Conservation (phyloP, 2,329 filamentous ascomycete genomes). For the Aspergillus jensenii region DNA sequence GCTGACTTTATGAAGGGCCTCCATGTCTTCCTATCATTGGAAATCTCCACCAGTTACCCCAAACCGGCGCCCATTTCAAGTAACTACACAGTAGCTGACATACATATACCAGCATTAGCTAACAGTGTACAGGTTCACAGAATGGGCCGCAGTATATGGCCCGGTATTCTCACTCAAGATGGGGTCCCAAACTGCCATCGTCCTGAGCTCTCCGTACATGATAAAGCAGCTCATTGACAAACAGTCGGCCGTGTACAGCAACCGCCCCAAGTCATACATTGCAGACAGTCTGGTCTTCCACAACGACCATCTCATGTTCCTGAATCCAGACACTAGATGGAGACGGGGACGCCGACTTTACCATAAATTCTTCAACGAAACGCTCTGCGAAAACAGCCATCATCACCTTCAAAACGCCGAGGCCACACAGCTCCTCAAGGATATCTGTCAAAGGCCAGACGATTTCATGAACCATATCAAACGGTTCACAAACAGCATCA, state of each 20-base stretch:
- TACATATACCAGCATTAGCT: neutral
- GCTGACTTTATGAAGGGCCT: conserved; percentile 4
- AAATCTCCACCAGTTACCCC: conserved; percentile 42
- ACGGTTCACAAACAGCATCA: conserved; percentile 52
- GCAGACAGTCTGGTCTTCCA: conserved; percentile 44
- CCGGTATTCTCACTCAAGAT: conserved; percentile 46
- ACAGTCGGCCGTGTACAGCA: conserved; percentile 45
- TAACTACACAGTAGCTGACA: conserved; percentile 6
- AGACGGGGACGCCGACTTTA: conserved; percentile 47
- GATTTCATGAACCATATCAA: conserved; percentile 50
- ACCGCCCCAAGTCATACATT: conserved; percentile 46
- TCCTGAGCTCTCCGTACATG: conserved; percentile 42
- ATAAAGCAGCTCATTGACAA: conserved; percentile 49
- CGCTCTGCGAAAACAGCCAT: conserved; percentile 46
- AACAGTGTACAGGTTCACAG: conserved; percentile 35
- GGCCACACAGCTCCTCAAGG: conserved; percentile 47
- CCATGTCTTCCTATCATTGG: conserved; percentile 45
- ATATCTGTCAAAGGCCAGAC: conserved; percentile 43
- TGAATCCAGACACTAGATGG: conserved; percentile 50
- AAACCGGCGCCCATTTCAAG: conserved; percentile 30
- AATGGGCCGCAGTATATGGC: conserved; percentile 48
- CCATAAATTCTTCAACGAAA: conserved; percentile 49
- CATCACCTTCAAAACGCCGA: conserved; percentile 49
- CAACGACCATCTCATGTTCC: conserved; percentile 49
- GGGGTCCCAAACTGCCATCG: conserved; percentile 40